Base-by-base conservation (phyloP, 345 rosid species). In the Gossypium arboreum region DNA sequence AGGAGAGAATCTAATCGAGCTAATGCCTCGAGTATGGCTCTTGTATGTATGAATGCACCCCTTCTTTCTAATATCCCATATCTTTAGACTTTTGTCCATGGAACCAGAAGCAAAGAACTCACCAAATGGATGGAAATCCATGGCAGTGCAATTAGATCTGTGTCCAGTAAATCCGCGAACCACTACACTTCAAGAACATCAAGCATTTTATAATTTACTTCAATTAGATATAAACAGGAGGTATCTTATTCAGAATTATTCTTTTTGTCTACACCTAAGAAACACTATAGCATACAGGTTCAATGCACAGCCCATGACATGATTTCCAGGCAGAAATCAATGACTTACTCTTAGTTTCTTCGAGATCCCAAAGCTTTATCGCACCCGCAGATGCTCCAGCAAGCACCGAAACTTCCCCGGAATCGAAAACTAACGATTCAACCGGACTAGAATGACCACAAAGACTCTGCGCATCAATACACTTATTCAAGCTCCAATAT, bases 91-190 rank as follows among this genome's bases (percentile, higher is more conserved):
- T 67, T 92, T 80, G 80, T 95, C 99, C 62, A 52, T 67, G 73
- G 97, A 95, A 73, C 99, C 99, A 65, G 99, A 89, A 39, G 98
- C 98, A 80, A 95, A 92, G 85, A 95, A 93, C 81, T 93, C 99
- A n/a, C 99, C 99, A 79, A 93, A 93, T 9, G 98, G 98, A 88
- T 95, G 99, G 81, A 95, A 95, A 59, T 95, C 97, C 83, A 93
- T 84, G 51, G 98, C 90, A 67, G 89, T 89, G 87, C 97, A 90
- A 79, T 79, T 87, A 73, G 97, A 87, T 91, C 91, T 90, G 85
- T 93, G 99, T 76, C 98, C 99, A 74, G 91, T 88, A 84, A 95
- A 90, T 81, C 88, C 91, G 70, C 98, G 99, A 84, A 95, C 94
- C 89, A 95, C 99, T 95, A 90, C 95, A 85, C 98, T 93, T 91